Conservation (phyloP, 176 grass and related monocot genomes). For the Cymbopogon citratus region DNA sequence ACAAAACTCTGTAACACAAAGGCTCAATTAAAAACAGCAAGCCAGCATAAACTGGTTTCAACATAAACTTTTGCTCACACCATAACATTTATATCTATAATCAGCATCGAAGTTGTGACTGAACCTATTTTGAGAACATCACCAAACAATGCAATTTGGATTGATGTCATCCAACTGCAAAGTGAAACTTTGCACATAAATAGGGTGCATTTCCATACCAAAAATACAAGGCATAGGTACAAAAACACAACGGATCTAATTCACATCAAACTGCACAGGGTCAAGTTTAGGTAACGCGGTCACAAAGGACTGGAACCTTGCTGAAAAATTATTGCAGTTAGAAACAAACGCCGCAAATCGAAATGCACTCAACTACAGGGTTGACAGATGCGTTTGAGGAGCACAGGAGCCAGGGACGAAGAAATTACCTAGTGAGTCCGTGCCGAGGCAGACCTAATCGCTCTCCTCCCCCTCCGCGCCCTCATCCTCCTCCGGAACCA, state of each 20-base stretch:
- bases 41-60: slow-evolving; percentile 5
- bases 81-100: background rate
- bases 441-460: slow-evolving; percentile 27
- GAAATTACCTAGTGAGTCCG: slow-evolving; percentile 19
- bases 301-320: background rate
- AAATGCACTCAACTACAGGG: too few relatives aligned
- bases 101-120: background rate
- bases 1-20: background rate
- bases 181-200: background rate
- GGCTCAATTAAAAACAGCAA: background rate
- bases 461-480: slow-evolving; percentile 40
- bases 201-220: background rate
- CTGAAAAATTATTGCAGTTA: background rate
- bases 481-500: slow-evolving; percentile 13
- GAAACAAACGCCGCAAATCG: background rate
- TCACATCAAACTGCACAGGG: background rate
- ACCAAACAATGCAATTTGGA: background rate
- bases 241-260: background rate
- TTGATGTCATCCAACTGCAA: background rate
- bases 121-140: background rate
- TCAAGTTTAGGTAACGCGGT: background rate
- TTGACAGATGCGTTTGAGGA: too few relatives aligned
- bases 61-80: background rate
- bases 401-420: too few relatives aligned
- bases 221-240: background rate